Evolutionary conservation across 352 stramenopile genomes (phyloP), one percentile per base, ranked within the genome.

Genomic region (Peronospora tabacina): DNA sequence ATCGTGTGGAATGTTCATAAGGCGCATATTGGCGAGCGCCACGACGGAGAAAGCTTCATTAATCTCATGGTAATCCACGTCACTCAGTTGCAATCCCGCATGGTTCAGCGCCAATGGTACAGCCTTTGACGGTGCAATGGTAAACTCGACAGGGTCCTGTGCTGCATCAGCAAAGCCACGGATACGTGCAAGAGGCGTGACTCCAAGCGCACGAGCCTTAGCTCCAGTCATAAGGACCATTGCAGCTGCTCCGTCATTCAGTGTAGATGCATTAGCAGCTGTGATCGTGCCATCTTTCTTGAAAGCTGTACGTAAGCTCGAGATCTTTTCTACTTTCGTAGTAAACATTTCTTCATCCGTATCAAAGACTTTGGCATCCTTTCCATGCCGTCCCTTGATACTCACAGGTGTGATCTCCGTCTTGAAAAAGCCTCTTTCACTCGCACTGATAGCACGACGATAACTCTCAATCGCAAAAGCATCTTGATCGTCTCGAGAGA

Each of bases 21-120:
- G 66, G 35, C 90, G 72, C 70, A 95, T 96, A 71, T 98, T 99
- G 22, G 87, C 94, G 22, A 99, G 66, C 5, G 90, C 80, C 15
- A 99, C 96, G 20, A 98, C 95, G 10, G 93, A 89, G 68, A 99
- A 99, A 15, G 97, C 97, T 66, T 99, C 97, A 70, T 99, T 99
- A 66, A 99, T 98, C 78, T 99, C 97, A 66, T 98, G 90, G 71
- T 95, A 98, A 46, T 99, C 94, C 16, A 99, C 81, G 68, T 99
- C 96, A 24, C 64, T 82, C 10, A 96, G 41, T 42, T 80, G 66
- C 32, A 99, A 47, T 22, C 91, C 93, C 1, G 96, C 95, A 55
- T 95, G 75, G 49, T 89, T 44, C 17, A 99, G 66, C 13, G 96
- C 95, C 26, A 90, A 38, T 6, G 95, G 95, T 44, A 98, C 85